Evolutionary conservation across 805 yeast genomes (phyloP), one percentile per base, ranked within the genome.

Genomic region (Ogataea angusta): DNA sequence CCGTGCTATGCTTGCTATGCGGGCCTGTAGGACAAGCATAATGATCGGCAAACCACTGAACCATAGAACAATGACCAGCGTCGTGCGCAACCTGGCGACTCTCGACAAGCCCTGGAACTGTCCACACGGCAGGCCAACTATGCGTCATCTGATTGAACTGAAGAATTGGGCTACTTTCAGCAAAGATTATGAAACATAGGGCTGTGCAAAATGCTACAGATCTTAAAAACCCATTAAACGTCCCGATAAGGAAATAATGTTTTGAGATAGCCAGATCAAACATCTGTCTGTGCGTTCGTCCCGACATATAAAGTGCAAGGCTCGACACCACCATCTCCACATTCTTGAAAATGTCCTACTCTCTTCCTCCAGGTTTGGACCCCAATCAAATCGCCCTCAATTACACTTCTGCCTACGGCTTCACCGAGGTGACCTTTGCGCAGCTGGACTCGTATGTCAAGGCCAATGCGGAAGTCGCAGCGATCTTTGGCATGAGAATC

Each of bases 81-180:
- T 93, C 2, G 90, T 93, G 5, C 58, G 66, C 22, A 74, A 88
- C 54, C 66, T 93, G 38, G 77, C 91, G 10, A 66, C 60, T 0
- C 68, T 93, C 27, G 90, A 88, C 46, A 86, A 87, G 57, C 99
- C 99, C 0, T 93, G 99, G 99, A 84, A 82, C 52, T 80, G 89
- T 56, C 99, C 99, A 0, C 99, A 93, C 63, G 99, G 99, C 0
- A 69, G 99, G 48, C 99, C 99, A 0, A 93, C 99, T 1, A 80
- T 93, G 84, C 73, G 99, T 40, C 97, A 91, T 62, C 68, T 91
- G 43, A 77, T 82, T 45, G 88, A 85, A 41, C 55, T 82, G 27
- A 60, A 67, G 30, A 61, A 66, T 33, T 70, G 78, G 74, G 51
- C 56, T 15, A 50, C 71, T 0, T 76, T 75, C 47, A 52, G 52